Evolutionary conservation across 495 filamentous ascomycete genomes (phyloP), one percentile per base, ranked within the genome.

Genomic region (Annulohypoxylon bovei): DNA sequence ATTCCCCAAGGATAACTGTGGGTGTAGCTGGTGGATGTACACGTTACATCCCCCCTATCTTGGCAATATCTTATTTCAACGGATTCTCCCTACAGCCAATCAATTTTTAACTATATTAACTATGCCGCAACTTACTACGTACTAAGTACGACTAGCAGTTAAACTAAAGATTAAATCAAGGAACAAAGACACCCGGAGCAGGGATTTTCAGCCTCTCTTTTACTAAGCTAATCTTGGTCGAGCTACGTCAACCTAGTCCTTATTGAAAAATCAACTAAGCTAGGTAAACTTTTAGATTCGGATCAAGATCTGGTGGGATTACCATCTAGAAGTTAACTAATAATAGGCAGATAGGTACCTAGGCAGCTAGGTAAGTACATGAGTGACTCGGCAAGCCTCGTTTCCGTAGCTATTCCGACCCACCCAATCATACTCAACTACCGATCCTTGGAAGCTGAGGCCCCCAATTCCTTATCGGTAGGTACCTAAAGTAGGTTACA

Each of bases 141-240:
- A 68, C 40, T 22, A 4, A 30, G 33, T 66, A 58, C 54, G 14
- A 30, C 9, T 35, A 14, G 28, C 35, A 4, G n/a, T 56, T 14
- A 12, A 12, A 7, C 52, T 55, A 27, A 32, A 27, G 22, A 25
- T 35, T 14, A 20, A 59, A 71, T 55, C 68, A 71, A 63, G 68
- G 58, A 67, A 71, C 58, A 30, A 40, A 7, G n/a, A 6, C 11
- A 44, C 52, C 25, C 9, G 14, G 33, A 27, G 5, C 54, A 65
- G 54, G 63, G 61, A 3, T 59, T 46, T 62, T 72, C 65, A 72
- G 70, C 70, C 70, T 68, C 65, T 62, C 35, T 47, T 32, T 35
- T n/a, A 39, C 53, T 20, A 22, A 16, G 9, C 46, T 40, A 53
- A 53, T 22, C 54, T 6, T n/a, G n/a, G n/a, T n/a, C n/a, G n/a